Percentiles rank a stretch among this genome's conserved stretches.
These are phyloP conservation scores for Aureobasidium sp. DNA, from an alignment of 2,329 filamentous ascomycete species.

Conservation along the genomic window DNA sequence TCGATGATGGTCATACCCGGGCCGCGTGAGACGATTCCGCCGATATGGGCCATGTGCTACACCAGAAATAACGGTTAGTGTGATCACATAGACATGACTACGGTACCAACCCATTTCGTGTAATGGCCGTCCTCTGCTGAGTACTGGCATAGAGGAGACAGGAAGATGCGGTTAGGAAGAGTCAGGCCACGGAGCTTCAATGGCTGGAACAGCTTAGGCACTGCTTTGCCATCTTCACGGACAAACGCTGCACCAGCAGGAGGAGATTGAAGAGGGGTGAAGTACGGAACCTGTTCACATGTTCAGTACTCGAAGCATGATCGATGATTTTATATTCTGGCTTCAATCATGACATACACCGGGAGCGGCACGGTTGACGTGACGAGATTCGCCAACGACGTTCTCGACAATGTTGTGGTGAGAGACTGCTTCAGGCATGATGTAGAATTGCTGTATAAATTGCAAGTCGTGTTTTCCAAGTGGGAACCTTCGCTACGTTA, in stretches of 20 bases:
- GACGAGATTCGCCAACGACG: slow-evolving; percentile 23
- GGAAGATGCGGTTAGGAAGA: slow-evolving; percentile 58
- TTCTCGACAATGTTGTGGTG: slow-evolving; percentile 23
- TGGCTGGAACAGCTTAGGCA: slow-evolving; percentile 52
- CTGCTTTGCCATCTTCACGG: slow-evolving; percentile 37
- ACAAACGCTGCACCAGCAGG: slow-evolving; percentile 38
- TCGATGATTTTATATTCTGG: not conserved
- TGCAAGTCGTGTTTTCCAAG: not conserved
- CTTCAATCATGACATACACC: slow-evolving; percentile 25
- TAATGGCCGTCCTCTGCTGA: slow-evolving; percentile 60
- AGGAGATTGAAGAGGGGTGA: slow-evolving; percentile 38
- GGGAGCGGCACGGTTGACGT: slow-evolving; percentile 34
- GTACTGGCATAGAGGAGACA: slow-evolving; percentile 58
- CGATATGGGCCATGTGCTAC: slow-evolving; percentile 76
- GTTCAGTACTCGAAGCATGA: not conserved
- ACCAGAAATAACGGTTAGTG: slow-evolving; percentile 36
- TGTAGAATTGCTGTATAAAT: not conserved
- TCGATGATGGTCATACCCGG: slow-evolving; percentile 68
- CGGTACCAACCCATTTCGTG: not conserved
- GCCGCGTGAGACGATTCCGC: slow-evolving; percentile 68
- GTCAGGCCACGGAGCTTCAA: slow-evolving; percentile 50
- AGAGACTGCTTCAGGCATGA: slow-evolving; percentile 14
- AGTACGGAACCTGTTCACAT: slow-evolving; percentile 32
- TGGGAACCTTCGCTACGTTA: not conserved
- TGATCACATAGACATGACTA: no score